Evolutionary conservation across 306 rosid genomes (phyloP), one percentile per base, ranked within the genome.

Genomic region (Potentilla sterilis): DNA sequence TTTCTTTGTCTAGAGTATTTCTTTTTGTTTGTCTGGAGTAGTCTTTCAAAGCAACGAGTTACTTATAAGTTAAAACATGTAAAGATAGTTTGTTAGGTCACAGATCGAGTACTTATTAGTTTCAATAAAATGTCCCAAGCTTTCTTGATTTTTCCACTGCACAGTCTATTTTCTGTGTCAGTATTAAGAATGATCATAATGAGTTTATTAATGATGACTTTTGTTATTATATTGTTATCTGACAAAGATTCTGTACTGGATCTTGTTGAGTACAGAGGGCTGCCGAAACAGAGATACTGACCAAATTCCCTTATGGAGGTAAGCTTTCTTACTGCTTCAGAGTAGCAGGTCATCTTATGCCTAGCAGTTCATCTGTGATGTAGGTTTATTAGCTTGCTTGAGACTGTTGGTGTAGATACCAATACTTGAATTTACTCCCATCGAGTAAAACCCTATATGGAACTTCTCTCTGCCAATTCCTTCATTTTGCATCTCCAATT

Each of bases 281-380:
- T 52, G 89, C 98, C 34, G 98, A 95, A 83, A 85, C 96, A 24
- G 97, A 95, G 85, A 76, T 92, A 43, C 83, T 89, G 63, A 84
- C 88, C 69, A 89, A 82, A 81, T 90, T 81, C 73, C 96, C 96
- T 37, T 95, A 90, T 47, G 96, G 97, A 75, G 99, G 99, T 92
- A 79, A 77, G 79, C 8, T 72, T 79, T 83, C 59, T 65, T 19
- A 34, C 58, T 24, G 43, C 49, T 34, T 49, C 46, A 77, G 46
- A 38, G 67, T 6, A 65, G 69, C 72, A 37, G 40, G 1, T 37
- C 40, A 42, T 73, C 51, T 52, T 59, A 64, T 73, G 10, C 34
- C 52, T 44, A 18, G 47, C 58, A 2, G 43, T 57, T 68, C 38
- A 40, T 24, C 40, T 13, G 3, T 70, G 3, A n/a, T 9, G 52